A percentile compares a stretch with the other conserved stretches of the same genome.
Conservation (phyloP, 768 basidiomycete species). For the Calocera cornea region DNA sequence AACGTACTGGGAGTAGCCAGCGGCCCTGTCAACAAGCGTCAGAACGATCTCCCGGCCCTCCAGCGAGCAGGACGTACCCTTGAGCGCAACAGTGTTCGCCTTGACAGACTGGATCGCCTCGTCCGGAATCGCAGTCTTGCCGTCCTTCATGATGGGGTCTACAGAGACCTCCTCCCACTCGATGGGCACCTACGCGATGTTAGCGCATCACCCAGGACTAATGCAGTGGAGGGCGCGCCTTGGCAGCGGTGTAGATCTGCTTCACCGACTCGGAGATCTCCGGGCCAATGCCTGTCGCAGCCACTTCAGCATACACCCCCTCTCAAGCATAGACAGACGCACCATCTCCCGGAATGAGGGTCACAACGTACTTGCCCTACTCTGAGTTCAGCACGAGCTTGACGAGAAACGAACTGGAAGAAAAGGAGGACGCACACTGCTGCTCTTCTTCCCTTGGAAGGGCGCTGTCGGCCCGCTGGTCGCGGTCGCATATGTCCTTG, state of each 20-base stretch:
- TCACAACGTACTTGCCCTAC: slow-evolving; percentile 93
- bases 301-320: slow-evolving; percentile 7
- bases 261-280: slow-evolving; percentile 97
- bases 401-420: background rate
- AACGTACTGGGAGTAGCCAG: slow-evolving; percentile 89
- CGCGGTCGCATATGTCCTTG: slow-evolving; percentile 39
- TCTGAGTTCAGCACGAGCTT: background rate
- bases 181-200: slow-evolving; percentile 68
- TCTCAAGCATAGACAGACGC: slow-evolving; percentile 18
- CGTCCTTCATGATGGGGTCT: slow-evolving; percentile 80
- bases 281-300: slow-evolving; percentile 78
- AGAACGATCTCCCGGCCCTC: background rate
- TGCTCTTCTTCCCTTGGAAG: slow-evolving; percentile 79
- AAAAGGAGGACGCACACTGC: slow-evolving; percentile 47
- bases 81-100: slow-evolving; percentile 94
- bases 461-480: slow-evolving; percentile 58
- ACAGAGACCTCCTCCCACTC: slow-evolving; percentile 99
- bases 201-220: background rate
- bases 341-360: slow-evolving; percentile 96
- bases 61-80: slow-evolving; percentile 44
- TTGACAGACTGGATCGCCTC: slow-evolving; percentile 79
- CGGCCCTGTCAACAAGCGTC: slow-evolving; percentile 44
- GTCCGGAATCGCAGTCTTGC: slow-evolving; percentile 95
- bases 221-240: slow-evolving; percentile 33
- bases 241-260: slow-evolving; percentile 78